phyloP scores from a whole-genome alignment of 2,329 filamentous ascomycete genomes.

The Pseudonectria foliicola region DNA sequence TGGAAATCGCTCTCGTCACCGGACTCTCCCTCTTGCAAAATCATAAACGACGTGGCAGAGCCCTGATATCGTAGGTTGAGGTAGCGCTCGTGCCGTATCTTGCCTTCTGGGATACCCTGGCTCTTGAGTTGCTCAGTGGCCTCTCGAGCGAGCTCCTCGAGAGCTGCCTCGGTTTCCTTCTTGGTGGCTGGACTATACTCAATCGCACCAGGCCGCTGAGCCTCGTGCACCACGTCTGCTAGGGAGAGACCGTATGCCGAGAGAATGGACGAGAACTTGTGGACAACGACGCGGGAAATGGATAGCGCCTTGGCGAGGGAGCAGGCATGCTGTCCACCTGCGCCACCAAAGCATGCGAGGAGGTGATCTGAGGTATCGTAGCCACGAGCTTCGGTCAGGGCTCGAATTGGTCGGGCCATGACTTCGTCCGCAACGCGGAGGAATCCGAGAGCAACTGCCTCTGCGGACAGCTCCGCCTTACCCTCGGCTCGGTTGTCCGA shows the following conservation, averaged over 20 bases:
- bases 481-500: constrained; percentile 22
- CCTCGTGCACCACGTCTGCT: constrained; percentile 35
- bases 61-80: constrained; percentile 38
- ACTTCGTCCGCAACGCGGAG: constrained; percentile 30
- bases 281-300: constrained; percentile 33
- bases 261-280: constrained; percentile 36
- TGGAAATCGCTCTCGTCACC: constrained; percentile 50
- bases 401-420: constrained; percentile 30
- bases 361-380: constrained; percentile 29
- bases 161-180: constrained; percentile 3
- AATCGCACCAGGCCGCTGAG: constrained; percentile 25
- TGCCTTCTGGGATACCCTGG: constrained; percentile 25
- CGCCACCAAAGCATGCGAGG: constrained; percentile 27
- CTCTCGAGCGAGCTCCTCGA: constrained; percentile 12
- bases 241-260: constrained; percentile 37
- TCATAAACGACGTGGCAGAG: constrained; percentile 34
- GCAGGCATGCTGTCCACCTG: constrained; percentile 35
- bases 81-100: constrained; percentile 35
- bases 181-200: constrained; percentile 15
- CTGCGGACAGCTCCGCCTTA: constrained; percentile 21
- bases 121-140: constrained; percentile 13
- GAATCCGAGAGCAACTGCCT: constrained; percentile 32
- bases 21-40: constrained; percentile 15
- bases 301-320: constrained; percentile 32
- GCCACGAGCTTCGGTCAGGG: constrained; percentile 29